Evolutionary conservation across 75 land plant species (phyloP), one percentile per base, ranked within the genome.

Genomic region (Gnetum montanum): DNA sequence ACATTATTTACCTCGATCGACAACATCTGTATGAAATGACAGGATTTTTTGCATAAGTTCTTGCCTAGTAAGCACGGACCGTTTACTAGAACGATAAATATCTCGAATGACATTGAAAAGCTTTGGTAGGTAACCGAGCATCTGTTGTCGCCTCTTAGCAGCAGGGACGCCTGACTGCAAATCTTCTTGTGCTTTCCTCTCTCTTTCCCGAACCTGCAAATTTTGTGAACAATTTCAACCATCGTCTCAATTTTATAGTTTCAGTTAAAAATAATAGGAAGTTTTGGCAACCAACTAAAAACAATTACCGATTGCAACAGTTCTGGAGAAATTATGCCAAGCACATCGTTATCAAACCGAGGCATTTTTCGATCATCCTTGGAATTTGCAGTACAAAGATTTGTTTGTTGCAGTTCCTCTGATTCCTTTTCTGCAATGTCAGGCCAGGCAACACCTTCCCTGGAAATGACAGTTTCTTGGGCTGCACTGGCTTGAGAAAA

Each of bases 21-120:
- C 31, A 15, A 82, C 64, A n/a, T 78, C 79, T 58, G 24, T 24
- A 59, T 63, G 48, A 41, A 63, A 28, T 13, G 85, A 47, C n/a
- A 76, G 22, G 31, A 92, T 68, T 51, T 78, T 86, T 55, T 77
- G 67, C 6, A 86, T 23, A 28, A 92, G 77, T 55, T 92, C 97
- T 35, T 76, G 77, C 58, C 70, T 72, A 19, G 88, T 83, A n/a
- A 92, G 29, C 1, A 81, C 73, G 4, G 86, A 71, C 22, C 83
- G 70, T 7, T 68, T 72, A 24, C 46, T 52, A 0, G 92, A 86
- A 61, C 88, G 97, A 52, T 79, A 92, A 40, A 76, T 62, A 34
- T 81, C 71, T 15, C 74, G 65, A 43, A 86, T 74, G 58, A 56
- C 71, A 55, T 92, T 73, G 57, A 92, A 84, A 4, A 92, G 66